Evolutionary conservation across 495 filamentous ascomycete species (phyloP), one percentile per base, ranked within the genome.

Genomic region (Collariella sp.): DNA sequence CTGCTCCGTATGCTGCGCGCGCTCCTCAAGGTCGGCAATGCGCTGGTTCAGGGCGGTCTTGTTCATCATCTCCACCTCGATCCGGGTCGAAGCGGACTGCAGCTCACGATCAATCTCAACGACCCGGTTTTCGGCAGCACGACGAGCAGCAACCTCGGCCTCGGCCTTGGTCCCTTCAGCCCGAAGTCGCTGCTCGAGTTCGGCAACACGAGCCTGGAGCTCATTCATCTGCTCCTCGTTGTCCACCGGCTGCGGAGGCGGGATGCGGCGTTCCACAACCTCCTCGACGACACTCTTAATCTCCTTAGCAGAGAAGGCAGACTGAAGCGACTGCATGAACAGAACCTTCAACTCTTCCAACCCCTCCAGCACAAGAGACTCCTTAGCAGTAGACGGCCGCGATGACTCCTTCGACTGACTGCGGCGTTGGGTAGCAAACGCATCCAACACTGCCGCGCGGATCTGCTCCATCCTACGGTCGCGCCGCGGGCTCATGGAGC

Each of bases 391-490:
- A 42, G 62, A 48, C 6, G 59, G 56, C 35, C 66, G 58, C 9
- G 66, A 55, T 1, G 58, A 38, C 20, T 62, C 59, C 1, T 54
- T 63, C n/a, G 59, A 56, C 23, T 57, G 54, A 38, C n/a, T 62
- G 36, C 62, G 62, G 56, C 76, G 78, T 45, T 85, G 87, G 47
- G 79, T 70, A 33, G 77, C 76, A n/a, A 91, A 62, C 53, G 86
- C 88, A 55, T 98, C 91, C 52, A 83, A 68, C n/a, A 97, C 76
- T 43, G 84, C 82, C 36, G 75, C 75, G 60, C 86, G 88, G 58
- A 97, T 83, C 72, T 89, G 88, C 57, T 96, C 89, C 52, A 90
- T 66, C 61, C 81, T 90, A 44, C 84, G 83, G 58, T 94, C 87
- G 45, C 82, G 78, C 58, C 79, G 81, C 9, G 83, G 82, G 51